Conservation (phyloP, 192 early-diverging fungal species). For the Coemansia sp. region DNA sequence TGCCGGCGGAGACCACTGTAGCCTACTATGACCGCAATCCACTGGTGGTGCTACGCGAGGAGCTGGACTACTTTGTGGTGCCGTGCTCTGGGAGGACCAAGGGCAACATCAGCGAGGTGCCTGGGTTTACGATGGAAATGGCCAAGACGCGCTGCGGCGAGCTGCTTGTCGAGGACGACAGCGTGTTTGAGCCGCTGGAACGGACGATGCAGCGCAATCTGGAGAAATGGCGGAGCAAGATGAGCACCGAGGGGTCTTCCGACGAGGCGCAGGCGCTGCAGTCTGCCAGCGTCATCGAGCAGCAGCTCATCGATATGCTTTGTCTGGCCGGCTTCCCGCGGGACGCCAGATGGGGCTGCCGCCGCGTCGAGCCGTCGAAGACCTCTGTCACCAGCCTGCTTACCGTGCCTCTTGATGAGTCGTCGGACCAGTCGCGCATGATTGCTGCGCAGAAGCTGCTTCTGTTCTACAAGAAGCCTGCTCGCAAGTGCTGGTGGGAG, state of each 20-base stretch:
- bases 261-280: constrained; percentile 47
- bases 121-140: constrained; percentile 44
- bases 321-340: constrained; percentile 72
- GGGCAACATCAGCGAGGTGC: constrained; percentile 48
- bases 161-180: constrained; percentile 62
- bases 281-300: constrained; percentile 55
- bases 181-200: constrained; percentile 72
- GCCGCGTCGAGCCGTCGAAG: constrained; percentile 64
- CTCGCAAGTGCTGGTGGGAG: constrained; percentile 86
- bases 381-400: constrained; percentile 68
- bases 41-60: constrained; percentile 74
- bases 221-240: constrained; percentile 41
- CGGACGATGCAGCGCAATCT: constrained; percentile 65
- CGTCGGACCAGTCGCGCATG: constrained; percentile 63
- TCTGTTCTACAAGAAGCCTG: constrained; percentile 79
- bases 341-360: constrained; percentile 71
- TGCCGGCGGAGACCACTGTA: constrained; percentile 11
- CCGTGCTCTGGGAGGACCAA: constrained; percentile 35
- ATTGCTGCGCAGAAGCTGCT: constrained; percentile 73
- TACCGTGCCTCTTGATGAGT: constrained; percentile 67
- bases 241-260: constrained; percentile 38
- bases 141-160: constrained; percentile 64
- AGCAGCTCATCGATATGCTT: constrained; percentile 80
- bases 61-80: constrained; percentile 74
- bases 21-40: constrained; percentile 58